These are phyloP conservation scores for Trypanosoma cruzi DNA, from an alignment of 208 protist genomes.

Conservation along the genomic window DNA sequence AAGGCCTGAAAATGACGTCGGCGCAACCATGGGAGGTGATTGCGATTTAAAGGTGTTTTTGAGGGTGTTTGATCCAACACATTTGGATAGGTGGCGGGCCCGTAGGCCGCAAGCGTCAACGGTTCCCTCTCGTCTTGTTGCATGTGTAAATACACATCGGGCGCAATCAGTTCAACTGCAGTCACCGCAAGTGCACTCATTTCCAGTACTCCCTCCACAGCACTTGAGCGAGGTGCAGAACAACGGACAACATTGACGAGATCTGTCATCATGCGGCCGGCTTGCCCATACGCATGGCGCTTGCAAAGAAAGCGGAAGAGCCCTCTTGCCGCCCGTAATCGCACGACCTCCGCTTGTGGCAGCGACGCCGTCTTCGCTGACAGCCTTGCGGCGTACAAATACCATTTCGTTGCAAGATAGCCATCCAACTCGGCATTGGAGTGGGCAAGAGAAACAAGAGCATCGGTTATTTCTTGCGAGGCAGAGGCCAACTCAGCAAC, in stretches of 20 bases:
- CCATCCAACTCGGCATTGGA: constrained; percentile 41
- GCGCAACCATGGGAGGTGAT: constrained; percentile 73
- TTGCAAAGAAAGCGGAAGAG: constrained; percentile 77
- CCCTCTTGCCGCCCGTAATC: constrained; percentile 57
- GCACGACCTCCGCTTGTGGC: constrained; percentile 44
- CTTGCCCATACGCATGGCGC: constrained; percentile 79
- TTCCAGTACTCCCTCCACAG: constrained; percentile 47
- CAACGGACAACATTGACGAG: constrained; percentile 72
- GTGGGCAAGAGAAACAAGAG: constrained; percentile 30
- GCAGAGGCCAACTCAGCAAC: constrained; percentile 51
- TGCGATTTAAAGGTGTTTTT: constrained; percentile 42
- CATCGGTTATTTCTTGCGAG: constrained; percentile 44
- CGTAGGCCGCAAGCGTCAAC: constrained; percentile 7
- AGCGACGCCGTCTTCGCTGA: constrained; percentile 51
- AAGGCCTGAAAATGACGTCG: constrained; percentile 74
- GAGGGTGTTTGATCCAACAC: background rate
- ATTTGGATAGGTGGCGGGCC: constrained; percentile 1
- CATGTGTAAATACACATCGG: constrained; percentile 29
- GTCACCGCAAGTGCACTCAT: constrained; percentile 66
- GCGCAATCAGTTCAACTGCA: constrained; percentile 66
- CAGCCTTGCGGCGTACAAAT: constrained; percentile 59
- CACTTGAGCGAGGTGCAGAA: constrained; percentile 36
- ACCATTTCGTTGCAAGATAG: constrained; percentile 57
- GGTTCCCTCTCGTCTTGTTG: constrained; percentile 5
- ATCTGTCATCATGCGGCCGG: constrained; percentile 67